These are phyloP conservation scores for Ganoderma leucocontextum DNA, from an alignment of 1,284 basidiomycete genomes.

Conservation along the genomic window DNA sequence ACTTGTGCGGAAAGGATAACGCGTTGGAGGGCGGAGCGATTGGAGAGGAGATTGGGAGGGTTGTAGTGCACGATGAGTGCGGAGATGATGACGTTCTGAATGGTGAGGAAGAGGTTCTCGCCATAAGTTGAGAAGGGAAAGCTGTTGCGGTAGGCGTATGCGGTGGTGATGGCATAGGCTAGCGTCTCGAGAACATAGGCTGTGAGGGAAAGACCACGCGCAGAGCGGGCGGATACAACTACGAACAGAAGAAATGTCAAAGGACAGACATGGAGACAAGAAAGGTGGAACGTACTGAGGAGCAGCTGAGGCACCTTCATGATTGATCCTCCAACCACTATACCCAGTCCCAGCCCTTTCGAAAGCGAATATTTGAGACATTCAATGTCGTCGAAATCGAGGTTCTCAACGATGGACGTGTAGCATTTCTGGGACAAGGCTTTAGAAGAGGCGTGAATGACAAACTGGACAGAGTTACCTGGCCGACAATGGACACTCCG, in stretches of 20 bases:
- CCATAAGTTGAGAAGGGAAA: constrained; percentile 97
- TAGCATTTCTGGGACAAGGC: constrained; percentile 80
- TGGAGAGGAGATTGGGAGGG: constrained; percentile 29
- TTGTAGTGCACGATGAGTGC: constrained; percentile 78
- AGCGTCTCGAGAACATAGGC: constrained; percentile 88
- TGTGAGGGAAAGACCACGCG: constrained; percentile 83
- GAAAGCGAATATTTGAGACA: constrained; percentile 94
- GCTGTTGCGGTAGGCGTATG: constrained; percentile 84
- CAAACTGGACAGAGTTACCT: constrained; percentile 54
- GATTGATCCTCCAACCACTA: constrained; percentile 92
- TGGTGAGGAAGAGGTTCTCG: constrained; percentile 88
- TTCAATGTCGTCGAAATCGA: constrained; percentile 82
- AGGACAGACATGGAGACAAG: neutral
- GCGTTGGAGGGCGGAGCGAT: constrained; percentile 30
- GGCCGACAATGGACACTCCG: constrained; percentile 83
- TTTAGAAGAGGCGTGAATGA: neutral
- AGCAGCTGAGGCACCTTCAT: constrained; percentile 95
- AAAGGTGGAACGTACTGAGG: constrained; percentile 63
- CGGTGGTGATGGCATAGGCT: constrained; percentile 86
- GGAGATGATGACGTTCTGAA: constrained; percentile 87
- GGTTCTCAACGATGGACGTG: constrained; percentile 87
- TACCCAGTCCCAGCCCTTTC: constrained; percentile 92
- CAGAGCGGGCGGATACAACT: constrained; percentile 75
- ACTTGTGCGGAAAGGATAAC: constrained; percentile 48
- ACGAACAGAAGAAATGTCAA: constrained; percentile 6